phyloP scores from a whole-genome alignment of 805 yeast genomes.

The Maudiozyma serrabonitensis region DNA sequence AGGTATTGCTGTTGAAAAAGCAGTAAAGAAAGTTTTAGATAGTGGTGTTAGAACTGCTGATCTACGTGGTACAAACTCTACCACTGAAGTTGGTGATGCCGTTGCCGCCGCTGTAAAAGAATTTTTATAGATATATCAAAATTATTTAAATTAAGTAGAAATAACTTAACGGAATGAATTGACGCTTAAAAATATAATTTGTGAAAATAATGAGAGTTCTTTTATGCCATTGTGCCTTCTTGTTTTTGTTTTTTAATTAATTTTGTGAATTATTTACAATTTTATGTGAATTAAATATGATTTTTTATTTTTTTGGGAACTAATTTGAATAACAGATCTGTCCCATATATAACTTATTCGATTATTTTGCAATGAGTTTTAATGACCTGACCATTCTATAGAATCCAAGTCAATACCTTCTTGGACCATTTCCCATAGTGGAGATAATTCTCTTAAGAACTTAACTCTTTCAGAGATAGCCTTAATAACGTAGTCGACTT shows the following conservation, averaged over 20 bases:
- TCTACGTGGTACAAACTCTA: constrained; percentile 73
- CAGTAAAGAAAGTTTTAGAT: constrained; percentile 77
- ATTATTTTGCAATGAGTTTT: constrained; percentile 2
- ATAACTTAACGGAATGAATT: no score
- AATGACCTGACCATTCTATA: constrained; percentile 98
- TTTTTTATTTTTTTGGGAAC: neutral
- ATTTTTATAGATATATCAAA: constrained; percentile 31
- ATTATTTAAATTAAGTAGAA: neutral
- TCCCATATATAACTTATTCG: neutral
- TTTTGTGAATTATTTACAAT: neutral
- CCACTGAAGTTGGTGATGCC: constrained; percentile 92
- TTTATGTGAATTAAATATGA: neutral
- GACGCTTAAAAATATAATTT: no score
- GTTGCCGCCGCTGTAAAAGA: constrained; percentile 62
- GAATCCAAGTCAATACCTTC: constrained; percentile 92
- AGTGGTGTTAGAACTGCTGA: constrained; percentile 81
- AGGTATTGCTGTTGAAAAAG: constrained; percentile 81
- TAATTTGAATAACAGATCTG: no score
- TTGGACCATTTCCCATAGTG: constrained; percentile 98
- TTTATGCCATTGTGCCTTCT: no score
- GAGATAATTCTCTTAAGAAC: constrained; percentile 84
- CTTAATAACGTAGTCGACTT: constrained; percentile 83
- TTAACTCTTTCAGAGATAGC: constrained; percentile 86
- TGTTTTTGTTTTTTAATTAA: neutral
- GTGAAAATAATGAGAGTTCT: no score